Base-by-base conservation (phyloP, 2,329 filamentous ascomycete species). In the Penicillium psychrosexuale region DNA sequence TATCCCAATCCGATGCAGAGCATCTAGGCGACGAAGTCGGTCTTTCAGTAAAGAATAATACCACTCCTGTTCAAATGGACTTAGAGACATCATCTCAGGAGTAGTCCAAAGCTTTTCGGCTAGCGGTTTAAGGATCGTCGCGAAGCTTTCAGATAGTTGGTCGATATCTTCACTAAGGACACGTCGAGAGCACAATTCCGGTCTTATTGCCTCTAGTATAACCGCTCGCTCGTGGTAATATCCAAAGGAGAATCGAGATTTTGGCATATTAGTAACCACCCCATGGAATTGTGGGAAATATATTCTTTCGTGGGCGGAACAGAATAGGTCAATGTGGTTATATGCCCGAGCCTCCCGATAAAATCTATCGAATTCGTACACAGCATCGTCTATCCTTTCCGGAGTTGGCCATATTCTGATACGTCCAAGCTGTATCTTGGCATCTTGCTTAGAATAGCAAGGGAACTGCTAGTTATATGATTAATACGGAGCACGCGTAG, bases 31-130 rank as follows among this genome's bases (percentile, higher is more conserved):
- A 33, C 27, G 27, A 40, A 49, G 36, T 33, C 36, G 36, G 17
- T 49, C 36, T 33, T 49, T 49, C 1, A 49, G 47, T 5, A 49
- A 49, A 27, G 47, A 40, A 33, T 40, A 8, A 49, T 49, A 40
- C 47, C 17, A 49, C n/a, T 40, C 17, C 4, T 40, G 7, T 13
- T 49, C 27, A 2, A 49, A 49, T 8, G 17, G 1, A 17, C 36
- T 40, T n/a, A 49, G 2, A 15, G 5, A 3, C 11, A 24, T 7
- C n/a, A 49, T n/a, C 5, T 0, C 5, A 47, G 24, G 9, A 24
- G 12, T 33, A 8, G 17, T 49, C 3, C 1, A 27, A 49, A 40
- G 31, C 3, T 8, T 39, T 40, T 40, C 3, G 1, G 36, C 31
- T 1, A 39, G n/a, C 1, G 27, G 9, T 24, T 0, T 2, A 2